Base-by-base conservation (phyloP, 2,329 filamentous ascomycete species). In the Emergomyces africanus region DNA sequence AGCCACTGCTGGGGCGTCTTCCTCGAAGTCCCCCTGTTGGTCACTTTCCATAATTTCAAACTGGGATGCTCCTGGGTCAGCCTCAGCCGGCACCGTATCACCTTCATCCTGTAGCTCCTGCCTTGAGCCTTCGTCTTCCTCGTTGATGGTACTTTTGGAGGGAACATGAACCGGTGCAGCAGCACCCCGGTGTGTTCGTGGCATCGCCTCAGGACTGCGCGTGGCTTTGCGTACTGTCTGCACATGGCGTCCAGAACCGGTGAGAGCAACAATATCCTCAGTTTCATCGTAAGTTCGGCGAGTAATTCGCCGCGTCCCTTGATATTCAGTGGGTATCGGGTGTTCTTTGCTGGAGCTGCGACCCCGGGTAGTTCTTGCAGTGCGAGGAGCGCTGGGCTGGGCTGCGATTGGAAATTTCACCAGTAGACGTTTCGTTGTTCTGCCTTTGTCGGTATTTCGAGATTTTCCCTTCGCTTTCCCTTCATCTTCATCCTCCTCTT, bases 231-330 rank as follows among this genome's bases (percentile, higher is more conserved):
- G 75, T 10, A 83, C 73, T 4, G 81, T 74, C 58, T 81, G 70
- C 60, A 78, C 76, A 67, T 85, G 81, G 60, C 75, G 79, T 20
- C 83, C 83, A 8, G 82, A 84, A 62, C 81, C 79, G 2, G 82
- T 81, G 50, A 85, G 71, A 18, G 79, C 81, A 51, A 83, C 72
- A 15, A 85, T 77, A 39, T 81, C 77, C 41, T 80, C 78, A 30
- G 80, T 77, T 3, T 79, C 74, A 63, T 82, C 81, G 62, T 82
- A 81, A 28, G 79, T 83, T 20, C 82, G 75, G 51, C 83, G 82
- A 66, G 81, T 83, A 63, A 78, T 83, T 62, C 82, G 77, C 63
- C 83, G 67, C 63, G 61, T 74, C 65, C 62, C 61, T 57, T 65
- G 60, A 59, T 67, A 60, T 54, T 62, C 39, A 37, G 35, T 61